Evolutionary conservation across 345 rosid species (phyloP).

Genomic region (Adansonia digitata): DNA sequence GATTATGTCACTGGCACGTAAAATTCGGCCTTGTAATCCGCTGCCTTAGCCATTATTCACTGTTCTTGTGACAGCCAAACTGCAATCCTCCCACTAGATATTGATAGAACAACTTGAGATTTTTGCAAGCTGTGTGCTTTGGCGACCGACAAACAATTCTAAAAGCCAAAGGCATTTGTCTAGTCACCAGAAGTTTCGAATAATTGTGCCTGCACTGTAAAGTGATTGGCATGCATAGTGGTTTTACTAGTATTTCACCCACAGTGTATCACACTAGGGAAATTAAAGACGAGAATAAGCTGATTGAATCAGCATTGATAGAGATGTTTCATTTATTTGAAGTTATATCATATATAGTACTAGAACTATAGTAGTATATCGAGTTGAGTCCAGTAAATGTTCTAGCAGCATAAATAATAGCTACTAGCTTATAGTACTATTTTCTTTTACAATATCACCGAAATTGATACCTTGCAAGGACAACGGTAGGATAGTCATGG

Average conservation of each 20-base stretch:
- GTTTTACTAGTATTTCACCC: not conserved
- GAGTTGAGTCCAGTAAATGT: not conserved
- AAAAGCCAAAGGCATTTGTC: not conserved
- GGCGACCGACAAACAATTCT: not conserved
- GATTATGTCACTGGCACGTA: too few relatives aligned
- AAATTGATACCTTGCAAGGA: too few relatives aligned
- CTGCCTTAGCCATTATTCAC: not conserved
- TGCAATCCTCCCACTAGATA: not conserved
- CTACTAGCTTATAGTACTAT: too few relatives aligned
- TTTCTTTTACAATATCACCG: too few relatives aligned
- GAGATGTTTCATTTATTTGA: not conserved
- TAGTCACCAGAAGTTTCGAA: not conserved
- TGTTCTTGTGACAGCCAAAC: not conserved
- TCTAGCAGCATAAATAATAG: not conserved
- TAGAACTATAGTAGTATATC: not conserved
- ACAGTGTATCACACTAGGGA: not conserved
- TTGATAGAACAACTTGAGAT: not conserved
- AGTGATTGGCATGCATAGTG: not conserved
- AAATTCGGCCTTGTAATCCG: not conserved
- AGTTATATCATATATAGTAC: not conserved
- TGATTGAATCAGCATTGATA: not conserved
- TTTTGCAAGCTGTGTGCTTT: not conserved
- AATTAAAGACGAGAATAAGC: not conserved
- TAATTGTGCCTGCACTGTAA: not conserved
- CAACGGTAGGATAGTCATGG: too few relatives aligned